Evolutionary conservation across 768 basidiomycete species (phyloP).

Genomic region (Trametes punicea): DNA sequence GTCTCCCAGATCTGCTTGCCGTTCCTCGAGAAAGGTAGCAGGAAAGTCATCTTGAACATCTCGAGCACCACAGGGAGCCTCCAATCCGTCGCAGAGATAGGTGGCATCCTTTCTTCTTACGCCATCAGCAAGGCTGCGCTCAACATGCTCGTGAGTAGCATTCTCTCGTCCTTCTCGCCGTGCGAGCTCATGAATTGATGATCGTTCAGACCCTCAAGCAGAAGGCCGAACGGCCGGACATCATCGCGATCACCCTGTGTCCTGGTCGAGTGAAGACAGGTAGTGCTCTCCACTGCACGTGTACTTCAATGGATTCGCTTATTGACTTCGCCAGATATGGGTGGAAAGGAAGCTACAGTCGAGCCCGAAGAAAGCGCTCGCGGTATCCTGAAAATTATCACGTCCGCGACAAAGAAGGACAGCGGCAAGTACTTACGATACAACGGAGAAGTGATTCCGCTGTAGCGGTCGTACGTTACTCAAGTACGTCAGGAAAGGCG

Average conservation of each 20-base stretch:
- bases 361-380: conserved; percentile 6
- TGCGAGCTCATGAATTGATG: neutral
- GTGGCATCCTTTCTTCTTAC: conserved; percentile 29
- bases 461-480: neutral
- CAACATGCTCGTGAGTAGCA: conserved; percentile 36
- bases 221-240: conserved; percentile 31
- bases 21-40: conserved; percentile 30
- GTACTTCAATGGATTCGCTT: too few relatives aligned
- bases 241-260: conserved; percentile 28
- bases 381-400: conserved; percentile 7
- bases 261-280: conserved; percentile 19
- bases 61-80: conserved; percentile 34
- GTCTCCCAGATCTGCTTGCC: conserved; percentile 33
- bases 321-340: conserved; percentile 7
- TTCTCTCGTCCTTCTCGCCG: neutral
- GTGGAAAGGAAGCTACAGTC: conserved; percentile 1
- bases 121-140: conserved; percentile 36
- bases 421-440: conserved; percentile 13
- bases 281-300: conserved; percentile 15
- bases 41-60: conserved; percentile 35
- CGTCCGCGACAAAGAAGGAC: neutral
- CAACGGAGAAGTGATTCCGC: conserved; percentile 9
- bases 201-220: neutral
- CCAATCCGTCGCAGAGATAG: conserved; percentile 25
- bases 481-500: too few relatives aligned